These are phyloP conservation scores for Conoideocrella luteorostrata DNA, from an alignment of 2,329 filamentous ascomycete genomes.

Conservation along the genomic window DNA sequence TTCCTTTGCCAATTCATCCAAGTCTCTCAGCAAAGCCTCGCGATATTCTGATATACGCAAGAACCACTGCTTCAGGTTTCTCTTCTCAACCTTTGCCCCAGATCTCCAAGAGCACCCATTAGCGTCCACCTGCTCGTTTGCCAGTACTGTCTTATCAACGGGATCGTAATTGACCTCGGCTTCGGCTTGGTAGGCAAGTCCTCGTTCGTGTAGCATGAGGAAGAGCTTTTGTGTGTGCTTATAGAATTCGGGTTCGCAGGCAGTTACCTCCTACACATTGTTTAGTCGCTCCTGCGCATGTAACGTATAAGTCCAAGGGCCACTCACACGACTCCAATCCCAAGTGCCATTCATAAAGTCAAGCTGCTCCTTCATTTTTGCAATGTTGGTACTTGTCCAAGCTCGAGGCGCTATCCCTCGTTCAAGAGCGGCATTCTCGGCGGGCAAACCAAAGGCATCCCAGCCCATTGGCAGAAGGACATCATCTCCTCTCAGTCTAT, in stretches of 20 bases:
- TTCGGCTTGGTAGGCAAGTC: constrained; percentile 76
- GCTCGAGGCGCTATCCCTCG: constrained; percentile 66
- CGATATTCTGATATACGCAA: constrained; percentile 76
- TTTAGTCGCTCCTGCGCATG: too few relatives aligned
- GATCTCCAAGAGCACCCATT: constrained; percentile 83
- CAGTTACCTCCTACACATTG: constrained; percentile 73
- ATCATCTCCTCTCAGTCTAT: constrained; percentile 64
- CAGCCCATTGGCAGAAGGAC: constrained; percentile 89
- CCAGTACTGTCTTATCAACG: constrained; percentile 80
- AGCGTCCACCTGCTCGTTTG: constrained; percentile 88
- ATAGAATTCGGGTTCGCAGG: constrained; percentile 80
- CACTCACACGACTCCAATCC: constrained; percentile 73
- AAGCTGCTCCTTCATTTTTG: constrained; percentile 78
- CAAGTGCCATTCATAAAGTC: constrained; percentile 72
- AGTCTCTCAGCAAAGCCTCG: constrained; percentile 63
- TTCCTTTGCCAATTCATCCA: constrained; percentile 57
- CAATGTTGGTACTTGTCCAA: constrained; percentile 79
- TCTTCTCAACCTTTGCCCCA: constrained; percentile 75
- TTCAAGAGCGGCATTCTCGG: constrained; percentile 87
- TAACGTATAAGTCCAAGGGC: too few relatives aligned
- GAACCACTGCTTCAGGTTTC: constrained; percentile 82
- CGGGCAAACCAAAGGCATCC: constrained; percentile 87
- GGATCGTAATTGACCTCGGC: constrained; percentile 88
- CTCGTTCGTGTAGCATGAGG: constrained; percentile 64
- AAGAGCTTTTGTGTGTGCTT: constrained; percentile 86